phyloP scores from a whole-genome alignment of 768 basidiomycete genomes.

The Austroboletus festivus region DNA sequence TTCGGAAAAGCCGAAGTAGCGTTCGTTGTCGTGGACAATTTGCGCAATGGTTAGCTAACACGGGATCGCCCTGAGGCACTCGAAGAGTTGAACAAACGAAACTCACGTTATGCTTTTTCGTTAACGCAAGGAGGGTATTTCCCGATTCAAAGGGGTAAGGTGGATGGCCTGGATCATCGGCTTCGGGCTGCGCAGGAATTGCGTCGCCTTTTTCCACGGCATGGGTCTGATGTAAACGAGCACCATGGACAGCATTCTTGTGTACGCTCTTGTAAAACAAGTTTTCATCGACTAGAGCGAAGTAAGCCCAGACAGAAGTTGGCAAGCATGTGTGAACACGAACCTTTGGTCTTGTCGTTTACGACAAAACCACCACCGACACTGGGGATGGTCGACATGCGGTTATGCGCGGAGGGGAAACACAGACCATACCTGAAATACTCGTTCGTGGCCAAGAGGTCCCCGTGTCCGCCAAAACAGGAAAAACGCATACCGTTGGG shows the following conservation, averaged over 20 bases:
- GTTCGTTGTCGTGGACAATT: slow-evolving; percentile 90
- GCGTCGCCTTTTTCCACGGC: slow-evolving; percentile 32
- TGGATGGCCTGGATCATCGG: slow-evolving; percentile 50
- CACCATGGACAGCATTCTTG: slow-evolving; percentile 74
- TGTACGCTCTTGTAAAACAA: slow-evolving; percentile 91
- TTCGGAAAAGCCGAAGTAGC: slow-evolving; percentile 72
- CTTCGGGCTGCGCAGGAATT: slow-evolving; percentile 8
- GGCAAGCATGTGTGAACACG: neutral
- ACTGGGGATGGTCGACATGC: slow-evolving; percentile 29
- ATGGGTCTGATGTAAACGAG: slow-evolving; percentile 69
- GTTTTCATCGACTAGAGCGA: slow-evolving; percentile 76
- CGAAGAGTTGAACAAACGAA: neutral
- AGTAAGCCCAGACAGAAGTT: slow-evolving; percentile 1
- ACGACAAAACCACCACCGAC: slow-evolving; percentile 96
- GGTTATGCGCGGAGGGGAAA: neutral
- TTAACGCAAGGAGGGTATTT: slow-evolving; percentile 68
- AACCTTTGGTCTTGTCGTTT: slow-evolving; percentile 89
- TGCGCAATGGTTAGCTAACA: slow-evolving; percentile 87
- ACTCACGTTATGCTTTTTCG: slow-evolving; percentile 79
- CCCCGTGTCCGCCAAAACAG: slow-evolving; percentile 76
- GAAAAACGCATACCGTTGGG: slow-evolving; percentile 94
- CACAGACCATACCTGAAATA: slow-evolving; percentile 63
- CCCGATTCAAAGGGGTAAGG: slow-evolving; percentile 84
- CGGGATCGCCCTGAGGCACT: slow-evolving; percentile 7
- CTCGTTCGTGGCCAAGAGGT: slow-evolving; percentile 89